phyloP scores from a whole-genome alignment of 768 basidiomycete species.

The Tylopilus sp. region DNA sequence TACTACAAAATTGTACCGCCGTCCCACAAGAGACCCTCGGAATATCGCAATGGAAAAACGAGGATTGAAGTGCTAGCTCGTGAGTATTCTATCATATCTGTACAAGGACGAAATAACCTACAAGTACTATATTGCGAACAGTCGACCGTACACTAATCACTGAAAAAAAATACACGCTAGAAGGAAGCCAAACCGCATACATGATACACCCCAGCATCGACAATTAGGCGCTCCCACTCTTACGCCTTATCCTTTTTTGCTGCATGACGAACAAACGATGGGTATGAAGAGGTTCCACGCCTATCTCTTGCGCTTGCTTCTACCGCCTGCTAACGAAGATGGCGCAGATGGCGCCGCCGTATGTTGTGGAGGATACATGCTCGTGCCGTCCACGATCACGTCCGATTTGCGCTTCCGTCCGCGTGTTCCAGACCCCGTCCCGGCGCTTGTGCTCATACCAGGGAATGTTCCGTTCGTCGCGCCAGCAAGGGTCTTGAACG shows the following conservation, averaged over 20 bases:
- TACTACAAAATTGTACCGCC: no score
- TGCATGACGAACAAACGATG: not conserved
- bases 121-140: not conserved
- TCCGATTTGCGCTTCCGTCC: slow-evolving; percentile 43
- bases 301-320: slow-evolving; percentile 31
- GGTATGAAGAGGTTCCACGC: not conserved
- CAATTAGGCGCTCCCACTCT: no score
- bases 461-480: not conserved
- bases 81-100: not conserved
- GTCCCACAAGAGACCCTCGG: no score
- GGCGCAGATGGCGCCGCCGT: not conserved
- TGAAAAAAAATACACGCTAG: not conserved
- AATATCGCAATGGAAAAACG: no score
- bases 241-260: no score
- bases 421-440: slow-evolving; percentile 4
- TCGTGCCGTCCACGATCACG: slow-evolving; percentile 16
- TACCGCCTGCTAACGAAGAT: slow-evolving; percentile 13
- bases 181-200: not conserved
- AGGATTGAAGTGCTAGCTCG: not conserved
- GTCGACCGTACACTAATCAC: not conserved
- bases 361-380: not conserved
- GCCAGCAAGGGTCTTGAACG: no score
- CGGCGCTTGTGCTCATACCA: not conserved
- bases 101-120: not conserved
- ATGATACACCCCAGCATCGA: not conserved